phyloP scores from a whole-genome alignment of 2,329 filamentous ascomycete species.

The Fusarium euwallaceae region DNA sequence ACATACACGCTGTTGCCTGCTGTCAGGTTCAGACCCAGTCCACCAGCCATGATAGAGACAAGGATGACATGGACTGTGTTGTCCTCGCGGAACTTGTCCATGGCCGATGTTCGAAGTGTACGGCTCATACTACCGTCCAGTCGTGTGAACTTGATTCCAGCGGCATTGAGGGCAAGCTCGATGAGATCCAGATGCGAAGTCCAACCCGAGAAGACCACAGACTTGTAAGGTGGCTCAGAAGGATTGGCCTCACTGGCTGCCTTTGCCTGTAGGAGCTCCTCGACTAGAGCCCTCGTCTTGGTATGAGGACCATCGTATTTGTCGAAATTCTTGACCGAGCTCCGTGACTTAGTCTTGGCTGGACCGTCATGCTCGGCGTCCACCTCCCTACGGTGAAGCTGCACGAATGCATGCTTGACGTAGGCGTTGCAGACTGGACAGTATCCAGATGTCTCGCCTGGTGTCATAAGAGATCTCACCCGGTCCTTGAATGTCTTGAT shows the following conservation, averaged over 20 bases:
- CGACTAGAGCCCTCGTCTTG: slow-evolving; percentile 86
- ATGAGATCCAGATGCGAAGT: slow-evolving; percentile 95
- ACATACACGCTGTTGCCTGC: slow-evolving; percentile 89
- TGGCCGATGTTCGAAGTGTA: slow-evolving; percentile 77
- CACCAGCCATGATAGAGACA: slow-evolving; percentile 92
- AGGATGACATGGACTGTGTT: slow-evolving; percentile 81
- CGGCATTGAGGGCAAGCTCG: slow-evolving; percentile 79
- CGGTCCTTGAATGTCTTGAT: slow-evolving; percentile 71
- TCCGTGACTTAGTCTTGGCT: slow-evolving; percentile 52
- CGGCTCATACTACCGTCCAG: slow-evolving; percentile 93
- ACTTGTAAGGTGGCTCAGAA: slow-evolving; percentile 83
- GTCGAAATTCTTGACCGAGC: slow-evolving; percentile 68
- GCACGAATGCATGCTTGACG: slow-evolving; percentile 74
- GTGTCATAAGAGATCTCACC: slow-evolving; percentile 56
- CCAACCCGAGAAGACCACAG: slow-evolving; percentile 97
- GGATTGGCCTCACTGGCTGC: slow-evolving; percentile 72
- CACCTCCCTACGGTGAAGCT: slow-evolving; percentile 74
- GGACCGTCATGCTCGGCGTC: slow-evolving; percentile 69
- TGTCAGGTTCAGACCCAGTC: slow-evolving; percentile 91
- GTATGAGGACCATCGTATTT: slow-evolving; percentile 90
- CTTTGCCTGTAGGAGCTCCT: slow-evolving; percentile 77
- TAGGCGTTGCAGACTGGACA: slow-evolving; percentile 79
- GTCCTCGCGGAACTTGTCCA: slow-evolving; percentile 83
- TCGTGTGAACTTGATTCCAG: slow-evolving; percentile 78
- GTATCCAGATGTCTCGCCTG: slow-evolving; percentile 58